Percentiles rank a stretch among this genome's conserved stretches.
Conservation (phyloP, 2,329 filamentous ascomycete species). For the Penicillium sp. region DNA sequence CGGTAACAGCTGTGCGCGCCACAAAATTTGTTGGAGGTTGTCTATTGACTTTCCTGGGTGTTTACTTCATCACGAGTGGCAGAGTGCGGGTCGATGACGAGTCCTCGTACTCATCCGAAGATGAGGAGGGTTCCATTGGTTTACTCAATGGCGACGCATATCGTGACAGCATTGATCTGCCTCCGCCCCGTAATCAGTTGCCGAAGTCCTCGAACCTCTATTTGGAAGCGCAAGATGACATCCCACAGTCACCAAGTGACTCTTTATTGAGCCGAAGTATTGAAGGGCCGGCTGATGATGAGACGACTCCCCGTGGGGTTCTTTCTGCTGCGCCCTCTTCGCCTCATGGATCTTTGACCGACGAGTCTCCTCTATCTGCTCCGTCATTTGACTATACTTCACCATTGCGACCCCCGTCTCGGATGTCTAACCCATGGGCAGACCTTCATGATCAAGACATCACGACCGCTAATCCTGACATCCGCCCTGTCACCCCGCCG, state of each 20-base stretch:
- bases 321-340: conserved; percentile 35
- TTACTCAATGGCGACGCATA: conserved; percentile 40
- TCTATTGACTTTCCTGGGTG: conserved; percentile 85
- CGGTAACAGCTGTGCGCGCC: conserved; percentile 67
- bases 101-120: conserved; percentile 61
- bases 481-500: conserved; percentile 30
- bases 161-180: conserved; percentile 34
- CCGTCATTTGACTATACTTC: conserved; percentile 29
- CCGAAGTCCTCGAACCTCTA: conserved; percentile 19
- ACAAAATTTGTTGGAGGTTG: conserved; percentile 87
- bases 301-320: conserved; percentile 32
- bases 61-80: conserved; percentile 94
- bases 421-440: conserved; percentile 41
- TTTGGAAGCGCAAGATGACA: conserved; percentile 16
- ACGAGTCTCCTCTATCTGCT: conserved; percentile 28
- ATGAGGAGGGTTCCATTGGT: conserved; percentile 55
- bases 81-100: conserved; percentile 58
- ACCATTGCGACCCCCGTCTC: conserved; percentile 35
- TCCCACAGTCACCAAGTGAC: conserved; percentile 28
- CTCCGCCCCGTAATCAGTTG: conserved; percentile 21
- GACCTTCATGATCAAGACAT: conserved; percentile 21
- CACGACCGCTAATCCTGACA: conserved; percentile 23
- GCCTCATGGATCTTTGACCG: conserved; percentile 32
- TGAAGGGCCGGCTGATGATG: conserved; percentile 33
- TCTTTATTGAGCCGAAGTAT: conserved; percentile 35